Conservation (phyloP, 202 grass and related monocot genomes). For the Musa balbisiana region DNA sequence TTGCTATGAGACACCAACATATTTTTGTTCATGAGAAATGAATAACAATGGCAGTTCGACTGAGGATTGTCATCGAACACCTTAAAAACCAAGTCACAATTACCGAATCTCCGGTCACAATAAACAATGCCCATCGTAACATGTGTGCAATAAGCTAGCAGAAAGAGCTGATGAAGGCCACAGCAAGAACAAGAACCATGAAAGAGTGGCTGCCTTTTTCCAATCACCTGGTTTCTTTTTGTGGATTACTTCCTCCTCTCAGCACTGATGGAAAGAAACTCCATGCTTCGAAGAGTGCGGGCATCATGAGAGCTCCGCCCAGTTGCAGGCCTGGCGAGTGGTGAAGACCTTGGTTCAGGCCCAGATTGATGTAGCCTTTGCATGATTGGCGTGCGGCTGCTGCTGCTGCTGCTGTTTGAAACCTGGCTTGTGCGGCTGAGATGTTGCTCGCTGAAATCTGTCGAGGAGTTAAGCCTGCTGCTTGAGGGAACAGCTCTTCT, state of each 20-base stretch:
- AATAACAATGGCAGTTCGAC: no score
- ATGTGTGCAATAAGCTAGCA: no score
- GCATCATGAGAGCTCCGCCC: constrained; percentile 33
- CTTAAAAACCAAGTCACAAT: not conserved
- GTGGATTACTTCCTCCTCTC: constrained; percentile 51
- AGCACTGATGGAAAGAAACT: constrained; percentile 59
- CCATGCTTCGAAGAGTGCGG: constrained; percentile 45
- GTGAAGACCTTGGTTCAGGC: constrained; percentile 39
- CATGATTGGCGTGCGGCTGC: constrained; percentile 38
- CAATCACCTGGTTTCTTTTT: not conserved
- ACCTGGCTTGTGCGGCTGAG: constrained; percentile 40
- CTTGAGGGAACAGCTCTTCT: constrained; percentile 39
- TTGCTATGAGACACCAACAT: no score
- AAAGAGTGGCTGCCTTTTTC: not conserved
- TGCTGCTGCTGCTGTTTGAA: constrained; percentile 37
- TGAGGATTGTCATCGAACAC: no score
- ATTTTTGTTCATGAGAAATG: no score
- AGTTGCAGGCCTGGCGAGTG: constrained; percentile 18
- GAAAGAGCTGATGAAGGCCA: no score
- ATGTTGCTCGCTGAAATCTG: constrained; percentile 42
- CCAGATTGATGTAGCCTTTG: constrained; percentile 70
- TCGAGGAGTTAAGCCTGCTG: constrained; percentile 42
- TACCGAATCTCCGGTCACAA: not conserved
- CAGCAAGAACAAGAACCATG: no score
- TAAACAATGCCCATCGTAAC: not conserved